phyloP scores from a whole-genome alignment of 2,329 filamentous ascomycete genomes.

The Aspergillus ruber region DNA sequence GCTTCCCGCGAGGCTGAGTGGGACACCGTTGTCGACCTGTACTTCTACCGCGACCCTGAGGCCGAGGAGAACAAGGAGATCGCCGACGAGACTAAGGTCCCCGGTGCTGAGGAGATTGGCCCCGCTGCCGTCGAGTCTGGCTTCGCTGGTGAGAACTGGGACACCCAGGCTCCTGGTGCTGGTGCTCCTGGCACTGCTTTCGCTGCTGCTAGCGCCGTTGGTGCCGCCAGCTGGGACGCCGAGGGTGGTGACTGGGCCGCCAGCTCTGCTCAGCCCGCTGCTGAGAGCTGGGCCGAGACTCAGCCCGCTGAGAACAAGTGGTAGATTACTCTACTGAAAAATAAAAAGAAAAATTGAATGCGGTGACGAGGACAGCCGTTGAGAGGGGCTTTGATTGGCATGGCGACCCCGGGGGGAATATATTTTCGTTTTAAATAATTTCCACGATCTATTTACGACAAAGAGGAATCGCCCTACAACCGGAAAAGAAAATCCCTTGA shows the following conservation, averaged over 20 bases:
- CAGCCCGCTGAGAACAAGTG: conserved; percentile 33
- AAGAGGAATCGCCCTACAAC: conserved; percentile 14
- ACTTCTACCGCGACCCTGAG: conserved; percentile 99
- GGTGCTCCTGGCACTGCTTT: conserved; percentile 59
- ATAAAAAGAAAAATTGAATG: conserved; percentile 8
- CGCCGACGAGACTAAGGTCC: conserved; percentile 74
- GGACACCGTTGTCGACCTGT: conserved; percentile 99
- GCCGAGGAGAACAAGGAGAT: conserved; percentile 97
- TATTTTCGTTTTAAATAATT: conserved; percentile 10
- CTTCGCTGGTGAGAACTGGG: conserved; percentile 77
- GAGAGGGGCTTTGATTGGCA: conserved; percentile 18
- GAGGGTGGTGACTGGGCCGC: conserved; percentile 50
- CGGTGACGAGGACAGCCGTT: conserved; percentile 23
- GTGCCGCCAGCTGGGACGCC: conserved; percentile 58
- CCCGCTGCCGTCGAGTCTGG: conserved; percentile 70
- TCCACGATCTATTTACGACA: conserved; percentile 13
- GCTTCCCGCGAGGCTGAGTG: conserved; percentile 92
- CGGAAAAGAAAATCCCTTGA: conserved; percentile 21
- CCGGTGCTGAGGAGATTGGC: conserved; percentile 78
- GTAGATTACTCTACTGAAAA: conserved; percentile 22
- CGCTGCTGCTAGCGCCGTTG: conserved; percentile 62
- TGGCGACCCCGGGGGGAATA: conserved; percentile 21
- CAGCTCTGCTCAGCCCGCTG: conserved; percentile 32
- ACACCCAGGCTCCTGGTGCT: conserved; percentile 60
- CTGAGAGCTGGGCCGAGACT: conserved; percentile 38